Conservation (phyloP, 176 grass and related monocot genomes). For the Triticum timopheevii region DNA sequence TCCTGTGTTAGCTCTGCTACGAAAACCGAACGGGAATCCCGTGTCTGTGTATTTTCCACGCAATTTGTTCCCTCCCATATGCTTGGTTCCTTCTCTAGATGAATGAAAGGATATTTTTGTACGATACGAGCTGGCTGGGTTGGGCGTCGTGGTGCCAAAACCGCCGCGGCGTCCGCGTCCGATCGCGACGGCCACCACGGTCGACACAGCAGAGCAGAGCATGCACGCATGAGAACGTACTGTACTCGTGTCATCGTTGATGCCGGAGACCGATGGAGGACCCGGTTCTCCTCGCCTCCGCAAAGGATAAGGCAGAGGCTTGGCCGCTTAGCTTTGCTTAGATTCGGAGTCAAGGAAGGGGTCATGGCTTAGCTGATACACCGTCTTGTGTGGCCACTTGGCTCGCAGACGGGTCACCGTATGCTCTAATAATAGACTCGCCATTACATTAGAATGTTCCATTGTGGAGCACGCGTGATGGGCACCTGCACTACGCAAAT, state of each 20-base stretch:
- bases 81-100: background rate
- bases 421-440: background rate
- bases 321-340: background rate
- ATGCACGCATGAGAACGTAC: background rate
- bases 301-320: background rate
- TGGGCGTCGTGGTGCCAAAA: background rate
- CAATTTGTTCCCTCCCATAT: background rate
- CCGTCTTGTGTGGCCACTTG: background rate
- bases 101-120: background rate
- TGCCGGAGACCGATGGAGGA: background rate
- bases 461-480: background rate
- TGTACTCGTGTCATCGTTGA: background rate
- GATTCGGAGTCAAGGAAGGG: constrained; percentile 14
- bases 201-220: background rate
- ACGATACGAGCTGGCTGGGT: background rate
- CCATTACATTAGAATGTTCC: constrained; percentile 3
- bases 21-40: background rate
- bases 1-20: background rate
- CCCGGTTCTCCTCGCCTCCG: background rate
- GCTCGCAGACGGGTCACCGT: background rate
- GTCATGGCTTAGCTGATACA: background rate
- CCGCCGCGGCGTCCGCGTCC: background rate
- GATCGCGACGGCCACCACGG: background rate
- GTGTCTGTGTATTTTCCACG: background rate
- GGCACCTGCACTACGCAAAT: background rate